Evolutionary conservation across 495 filamentous ascomycete species (phyloP).

Genomic region (Podospora sp.): DNA sequence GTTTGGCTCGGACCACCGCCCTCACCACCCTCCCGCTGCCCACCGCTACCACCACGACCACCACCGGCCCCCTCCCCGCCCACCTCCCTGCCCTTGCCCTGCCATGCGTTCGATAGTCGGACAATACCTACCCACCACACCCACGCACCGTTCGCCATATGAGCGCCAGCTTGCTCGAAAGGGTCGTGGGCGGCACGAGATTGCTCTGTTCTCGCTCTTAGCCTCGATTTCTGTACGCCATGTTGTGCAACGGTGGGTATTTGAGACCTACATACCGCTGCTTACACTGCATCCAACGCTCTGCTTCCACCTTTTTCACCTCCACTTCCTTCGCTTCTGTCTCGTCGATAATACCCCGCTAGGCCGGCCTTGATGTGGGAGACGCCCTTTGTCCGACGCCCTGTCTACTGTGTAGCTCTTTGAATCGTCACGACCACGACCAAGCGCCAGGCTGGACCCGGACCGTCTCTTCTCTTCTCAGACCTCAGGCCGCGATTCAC

Average conservation of each 20-base stretch:
- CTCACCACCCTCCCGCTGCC: background rate
- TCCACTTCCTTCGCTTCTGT: constrained; percentile 4
- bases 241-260: constrained; percentile 17
- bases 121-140: constrained; percentile 12
- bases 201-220: constrained; percentile 5
- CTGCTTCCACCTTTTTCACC: background rate
- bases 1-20: constrained; percentile 13
- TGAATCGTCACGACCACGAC: constrained; percentile 2
- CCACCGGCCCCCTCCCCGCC: background rate
- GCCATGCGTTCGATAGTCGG: constrained; percentile 6
- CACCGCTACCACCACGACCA: background rate
- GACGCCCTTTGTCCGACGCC: constrained; percentile 10
- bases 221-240: constrained; percentile 9
- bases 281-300: background rate
- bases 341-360: constrained; percentile 4
- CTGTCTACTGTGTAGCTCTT: constrained; percentile 20
- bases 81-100: background rate
- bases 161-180: background rate
- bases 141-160: background rate
- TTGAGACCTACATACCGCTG: constrained; percentile 12
- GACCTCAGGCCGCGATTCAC: background rate
- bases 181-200: constrained; percentile 26
- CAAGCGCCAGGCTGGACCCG: constrained; percentile 30
- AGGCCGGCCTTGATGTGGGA: constrained; percentile 16
- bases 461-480: constrained; percentile 9